phyloP scores from a whole-genome alignment of 352 stramenopile species.

The Pythium pyrilobum region DNA sequence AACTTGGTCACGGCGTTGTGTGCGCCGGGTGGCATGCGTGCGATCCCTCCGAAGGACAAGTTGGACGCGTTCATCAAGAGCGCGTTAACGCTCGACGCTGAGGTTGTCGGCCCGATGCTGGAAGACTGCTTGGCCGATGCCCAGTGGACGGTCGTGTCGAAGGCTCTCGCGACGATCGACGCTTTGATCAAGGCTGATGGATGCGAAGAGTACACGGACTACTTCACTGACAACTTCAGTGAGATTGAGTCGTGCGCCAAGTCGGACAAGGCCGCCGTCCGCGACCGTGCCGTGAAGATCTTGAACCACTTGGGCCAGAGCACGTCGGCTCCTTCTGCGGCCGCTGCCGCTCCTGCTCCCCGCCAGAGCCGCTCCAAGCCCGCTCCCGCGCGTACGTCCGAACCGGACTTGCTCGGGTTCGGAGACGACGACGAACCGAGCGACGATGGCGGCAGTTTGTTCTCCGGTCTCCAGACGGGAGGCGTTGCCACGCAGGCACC shows the following conservation, averaged over 20 bases:
- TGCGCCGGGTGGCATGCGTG: slow-evolving; percentile 92
- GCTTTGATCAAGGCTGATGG: slow-evolving; percentile 69
- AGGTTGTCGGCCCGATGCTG: slow-evolving; percentile 92
- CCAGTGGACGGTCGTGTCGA: slow-evolving; percentile 88
- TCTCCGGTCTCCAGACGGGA: slow-evolving; percentile 56
- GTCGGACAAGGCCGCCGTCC: slow-evolving; percentile 74
- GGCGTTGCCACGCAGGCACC: slow-evolving; percentile 2
- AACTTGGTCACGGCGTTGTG: slow-evolving; percentile 91
- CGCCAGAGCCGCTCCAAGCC: slow-evolving; percentile 15
- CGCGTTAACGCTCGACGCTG: slow-evolving; percentile 87
- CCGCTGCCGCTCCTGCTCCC: slow-evolving; percentile 16
- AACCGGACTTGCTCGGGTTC: slow-evolving; percentile 75
- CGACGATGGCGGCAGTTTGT: slow-evolving; percentile 33
- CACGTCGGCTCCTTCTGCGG: slow-evolving; percentile 18
- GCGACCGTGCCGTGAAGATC: slow-evolving; percentile 74
- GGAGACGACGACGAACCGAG: slow-evolving; percentile 36
- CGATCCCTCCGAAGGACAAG: slow-evolving; percentile 93
- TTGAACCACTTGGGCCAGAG: slow-evolving; percentile 53
- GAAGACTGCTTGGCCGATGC: slow-evolving; percentile 91
- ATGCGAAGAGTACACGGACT: slow-evolving; percentile 81
- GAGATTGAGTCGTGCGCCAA: slow-evolving; percentile 70
- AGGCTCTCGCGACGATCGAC: slow-evolving; percentile 93
- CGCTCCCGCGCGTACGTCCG: slow-evolving; percentile 19
- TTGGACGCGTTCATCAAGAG: slow-evolving; percentile 89
- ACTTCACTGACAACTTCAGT: slow-evolving; percentile 74